Evolutionary conservation across 2,329 filamentous ascomycete species (phyloP), one percentile per base, ranked within the genome.

Genomic region (Colletotrichum aenigma): DNA sequence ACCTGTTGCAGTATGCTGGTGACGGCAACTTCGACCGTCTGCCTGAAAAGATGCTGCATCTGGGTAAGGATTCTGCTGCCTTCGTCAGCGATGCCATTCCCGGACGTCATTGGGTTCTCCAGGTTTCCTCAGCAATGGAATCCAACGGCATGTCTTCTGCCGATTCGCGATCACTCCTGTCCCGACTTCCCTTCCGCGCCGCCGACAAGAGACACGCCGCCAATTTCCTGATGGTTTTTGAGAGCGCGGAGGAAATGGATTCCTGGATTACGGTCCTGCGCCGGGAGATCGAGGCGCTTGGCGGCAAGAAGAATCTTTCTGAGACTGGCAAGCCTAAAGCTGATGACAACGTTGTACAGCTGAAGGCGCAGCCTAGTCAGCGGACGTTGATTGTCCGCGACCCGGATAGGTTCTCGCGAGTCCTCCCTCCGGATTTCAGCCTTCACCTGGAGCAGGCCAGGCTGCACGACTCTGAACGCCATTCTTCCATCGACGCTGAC

Each of bases 21-120:
- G 91, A 94, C 34, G 95, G 95, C 4, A 86, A 90, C 4, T 94
- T 92, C 79, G 93, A 96, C 79, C 89, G 94, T 28, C 83, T 93
- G 13, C 95, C 95, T 0, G 95, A 97, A 82, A 95, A 93, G 82
- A 88, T 94, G 38, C 86, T 96, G 73, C 92, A 93, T 65, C 86
- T 97, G 6, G 91, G 91, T n/a, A 92, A 91, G 77, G 90, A 94
- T 64, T 96, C 94, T 4, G 94, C 94, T 13, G 95, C 94, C 7
- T 96, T 95, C 82, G 95, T 93, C 2, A 95, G 92, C 78, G 95
- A 97, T 81, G 88, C 94, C 16, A 95, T 96, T 71, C 94, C 94
- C 4, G 95, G 95, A 7, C 92, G 91, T 76, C 94, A 96, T 80
- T 96, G 94, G 91, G 95, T 96, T 7, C 83, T 96, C 16, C 94